phyloP scores from a whole-genome alignment of 768 basidiomycete genomes.

The Agrocybe pediades region DNA sequence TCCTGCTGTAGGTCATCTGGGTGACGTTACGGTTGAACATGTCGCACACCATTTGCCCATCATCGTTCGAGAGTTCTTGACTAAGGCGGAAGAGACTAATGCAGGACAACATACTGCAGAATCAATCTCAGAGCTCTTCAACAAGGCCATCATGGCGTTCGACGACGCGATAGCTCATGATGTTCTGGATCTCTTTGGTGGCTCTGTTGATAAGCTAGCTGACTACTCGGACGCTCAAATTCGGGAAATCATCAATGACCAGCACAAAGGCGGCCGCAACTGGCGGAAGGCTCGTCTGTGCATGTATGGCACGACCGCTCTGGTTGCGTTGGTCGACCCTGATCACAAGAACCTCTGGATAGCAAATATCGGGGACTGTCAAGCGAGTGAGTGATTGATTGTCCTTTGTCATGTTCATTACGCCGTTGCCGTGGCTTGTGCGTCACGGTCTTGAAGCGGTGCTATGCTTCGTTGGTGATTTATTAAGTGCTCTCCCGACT shows the following conservation, averaged over 20 bases:
- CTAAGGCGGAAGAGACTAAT: conserved; percentile 41
- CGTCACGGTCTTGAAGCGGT: not conserved
- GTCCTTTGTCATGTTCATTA: not conserved
- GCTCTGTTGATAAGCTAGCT: conserved; percentile 46
- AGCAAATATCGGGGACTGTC: conserved; percentile 81
- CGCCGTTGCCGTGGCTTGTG: conserved; percentile 1
- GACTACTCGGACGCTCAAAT: conserved; percentile 59
- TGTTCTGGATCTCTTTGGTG: conserved; percentile 63
- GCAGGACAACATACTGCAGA: conserved; percentile 44
- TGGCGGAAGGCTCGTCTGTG: conserved; percentile 68
- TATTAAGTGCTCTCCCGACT: conserved; percentile 2
- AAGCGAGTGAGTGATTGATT: conserved; percentile 56
- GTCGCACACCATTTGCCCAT: conserved; percentile 70
- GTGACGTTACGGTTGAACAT: conserved; percentile 70
- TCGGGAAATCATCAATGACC: conserved; percentile 64
- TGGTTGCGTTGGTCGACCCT: conserved; percentile 74
- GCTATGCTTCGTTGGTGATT: not conserved
- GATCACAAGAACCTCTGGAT: conserved; percentile 72
- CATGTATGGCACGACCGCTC: conserved; percentile 80
- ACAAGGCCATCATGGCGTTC: conserved; percentile 58
- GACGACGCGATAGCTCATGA: conserved; percentile 71
- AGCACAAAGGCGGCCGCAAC: conserved; percentile 55
- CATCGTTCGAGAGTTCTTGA: conserved; percentile 61
- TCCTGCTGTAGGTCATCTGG: conserved; percentile 55
- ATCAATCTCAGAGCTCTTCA: conserved; percentile 56